Evolutionary conservation across 768 basidiomycete species (phyloP), one percentile per base, ranked within the genome.

Genomic region (Rhodotorula graminis): DNA sequence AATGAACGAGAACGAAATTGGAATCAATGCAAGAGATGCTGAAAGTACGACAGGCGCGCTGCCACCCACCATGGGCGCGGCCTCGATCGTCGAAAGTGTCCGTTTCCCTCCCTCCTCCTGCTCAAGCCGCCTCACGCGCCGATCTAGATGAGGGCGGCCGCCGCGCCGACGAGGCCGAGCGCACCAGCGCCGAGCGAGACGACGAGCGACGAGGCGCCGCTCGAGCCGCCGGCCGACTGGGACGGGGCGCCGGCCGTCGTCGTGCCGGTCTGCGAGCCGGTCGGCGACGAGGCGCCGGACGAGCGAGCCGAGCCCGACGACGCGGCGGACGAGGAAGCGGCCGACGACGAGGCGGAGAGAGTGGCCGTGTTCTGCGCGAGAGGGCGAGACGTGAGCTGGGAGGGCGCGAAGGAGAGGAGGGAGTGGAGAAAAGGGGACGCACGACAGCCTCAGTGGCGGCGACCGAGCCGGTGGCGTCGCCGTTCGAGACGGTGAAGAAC

Each of bases 401-500:
- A 18, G 27, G 31, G 27, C 19, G 49, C n/a, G n/a, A 27, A 16
- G 0, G 12, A 23, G 7, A 5, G 33, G 1, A 55, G 27, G 21
- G 49, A 37, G 33, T 31, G 6, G 37, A 4, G 47, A 15, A n/a
- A n/a, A 27, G 12, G 16, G 21, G 16, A 65, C 72, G 37, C 21
- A 73, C 72, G 40, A 71, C 70, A 29, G 74, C 64, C 52, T 58
- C 8, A 62, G 74, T 75, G 8, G 63, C 37, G 14, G 64, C 74
- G 61, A 75, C 74, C 33, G 60, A 62, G 33, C 73, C 73, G 31
- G 73, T 74, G 3, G 73, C 50, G 18, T 63, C 31, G 3, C 73
- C 73, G 65, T 70, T 67, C 50, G 56, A 25, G 37, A 74, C 74
- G 49, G 67, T 73, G 69, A 76, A 76, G 71, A 73, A 76, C 31